Evolutionary conservation across 495 filamentous ascomycete genomes (phyloP), one percentile per base, ranked within the genome.

Genomic region (Penicillium cinerascens): DNA sequence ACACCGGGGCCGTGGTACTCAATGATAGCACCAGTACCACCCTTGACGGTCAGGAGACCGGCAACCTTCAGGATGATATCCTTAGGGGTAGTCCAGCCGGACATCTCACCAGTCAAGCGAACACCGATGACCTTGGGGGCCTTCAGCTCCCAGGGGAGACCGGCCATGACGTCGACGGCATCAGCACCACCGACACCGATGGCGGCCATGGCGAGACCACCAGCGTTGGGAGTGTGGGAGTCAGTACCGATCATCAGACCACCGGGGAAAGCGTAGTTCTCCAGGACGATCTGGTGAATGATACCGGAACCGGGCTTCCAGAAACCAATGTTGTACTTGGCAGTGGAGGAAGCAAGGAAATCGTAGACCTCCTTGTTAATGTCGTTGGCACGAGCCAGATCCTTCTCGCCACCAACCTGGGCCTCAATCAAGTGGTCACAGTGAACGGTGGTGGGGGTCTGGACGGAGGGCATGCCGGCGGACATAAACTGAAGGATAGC

Each of bases 331-430:
- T 96, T 92, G 82, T 97, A 98, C 81, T 97, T 98, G 58, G 91
- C 93, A 64, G 93, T 97, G 51, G 95, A 86, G 45, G 86, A 85
- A 48, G 92, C 85, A 68, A 98, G 79, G 83, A 98, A 98, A 73
- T 98, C 89, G 76, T 97, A 98, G 58, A 98, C 93, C 74, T 98
- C 93, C 83, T 97, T 97, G 86, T 98, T 98, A 76, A 97, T 95
- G 48, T 82, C 82, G 64, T 91, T 78, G 58, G 95, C 95, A 65
- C 93, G 83, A 47, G 84, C 88, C 61, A 98, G 80, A 87, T 98
- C 93, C 82, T 97, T 92, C 43, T 81, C 85, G 65, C 95, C 93
- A 66, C 93, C 93, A 67, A 91, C 68, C 78, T 97, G 92, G 55
- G 92, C 93, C 79, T 97, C 93, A 74, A 98, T 98, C 81, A 98